These are phyloP conservation scores for Gautieria morchelliformis DNA, from an alignment of 768 basidiomycete genomes.

Conservation along the genomic window DNA sequence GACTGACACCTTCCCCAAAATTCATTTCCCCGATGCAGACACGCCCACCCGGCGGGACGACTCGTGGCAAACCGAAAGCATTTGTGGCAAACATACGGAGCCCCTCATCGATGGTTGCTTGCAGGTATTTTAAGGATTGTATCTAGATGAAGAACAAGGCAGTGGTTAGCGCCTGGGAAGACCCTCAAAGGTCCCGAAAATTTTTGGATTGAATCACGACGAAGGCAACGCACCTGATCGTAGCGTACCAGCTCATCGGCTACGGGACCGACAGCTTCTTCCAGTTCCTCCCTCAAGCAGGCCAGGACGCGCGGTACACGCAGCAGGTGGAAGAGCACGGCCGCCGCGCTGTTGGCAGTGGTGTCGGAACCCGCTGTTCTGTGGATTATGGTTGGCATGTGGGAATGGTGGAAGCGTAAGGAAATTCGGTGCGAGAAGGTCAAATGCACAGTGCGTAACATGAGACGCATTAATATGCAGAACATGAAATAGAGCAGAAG, in stretches of 20 bases:
- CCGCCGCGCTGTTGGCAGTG: constrained; percentile 24
- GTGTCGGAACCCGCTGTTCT: constrained; percentile 29
- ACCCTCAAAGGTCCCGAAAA: neutral
- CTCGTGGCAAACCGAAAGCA: constrained; percentile 27
- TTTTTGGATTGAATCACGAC: too few species aligned
- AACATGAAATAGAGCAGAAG: too few species aligned
- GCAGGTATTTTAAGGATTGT: constrained; percentile 18
- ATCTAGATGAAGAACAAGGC: constrained; percentile 7
- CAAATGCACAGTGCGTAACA: too few species aligned
- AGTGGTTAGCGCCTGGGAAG: neutral
- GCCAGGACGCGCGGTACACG: constrained; percentile 6
- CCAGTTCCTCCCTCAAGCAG: constrained; percentile 7
- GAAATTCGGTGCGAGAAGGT: too few species aligned
- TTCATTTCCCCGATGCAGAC: constrained; percentile 15
- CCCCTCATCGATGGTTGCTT: constrained; percentile 24
- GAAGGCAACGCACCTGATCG: neutral
- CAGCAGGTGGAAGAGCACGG: constrained; percentile 11
- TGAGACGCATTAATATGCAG: too few species aligned
- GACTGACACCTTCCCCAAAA: constrained; percentile 20
- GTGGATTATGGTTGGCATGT: neutral
- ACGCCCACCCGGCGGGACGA: constrained; percentile 20
- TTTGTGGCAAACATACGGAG: constrained; percentile 27
- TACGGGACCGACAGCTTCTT: neutral
- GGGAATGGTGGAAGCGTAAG: neutral
- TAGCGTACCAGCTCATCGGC: neutral